Evolutionary conservation across 2,329 filamentous ascomycete genomes (phyloP).

Genomic region (Calonectria pseudoreteaudii): DNA sequence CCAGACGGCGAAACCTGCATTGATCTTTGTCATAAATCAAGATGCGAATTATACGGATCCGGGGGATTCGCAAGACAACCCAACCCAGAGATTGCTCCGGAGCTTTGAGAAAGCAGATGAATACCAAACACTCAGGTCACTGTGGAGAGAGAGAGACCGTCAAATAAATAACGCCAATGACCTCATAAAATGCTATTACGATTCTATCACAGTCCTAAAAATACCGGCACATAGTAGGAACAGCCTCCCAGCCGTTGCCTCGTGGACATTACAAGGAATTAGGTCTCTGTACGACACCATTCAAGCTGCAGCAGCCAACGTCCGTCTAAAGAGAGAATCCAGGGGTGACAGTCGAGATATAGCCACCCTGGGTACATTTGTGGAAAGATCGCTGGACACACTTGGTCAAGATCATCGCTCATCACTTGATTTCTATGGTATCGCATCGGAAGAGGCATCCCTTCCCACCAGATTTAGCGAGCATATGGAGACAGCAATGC

Average conservation of each 20-base stretch:
- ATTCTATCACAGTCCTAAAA: constrained; percentile 17
- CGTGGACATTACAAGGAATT: not conserved
- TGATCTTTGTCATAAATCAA: constrained; percentile 29
- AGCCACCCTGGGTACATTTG: constrained; percentile 8
- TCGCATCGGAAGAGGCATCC: constrained; percentile 4
- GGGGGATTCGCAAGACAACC: not conserved
- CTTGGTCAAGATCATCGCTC: constrained; percentile 15
- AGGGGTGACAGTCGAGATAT: not conserved
- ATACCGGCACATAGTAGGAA: not conserved
- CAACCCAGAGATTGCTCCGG: not conserved
- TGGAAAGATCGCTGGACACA: constrained; percentile 9
- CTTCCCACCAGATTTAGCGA: constrained; percentile 17
- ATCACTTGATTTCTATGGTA: constrained; percentile 13
- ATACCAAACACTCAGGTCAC: not conserved
- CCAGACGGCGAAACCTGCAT: constrained; percentile 9
- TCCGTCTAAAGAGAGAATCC: not conserved
- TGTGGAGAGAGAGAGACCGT: not conserved
- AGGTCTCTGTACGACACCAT: constrained; percentile 8
- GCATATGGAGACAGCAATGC: constrained; percentile 15
- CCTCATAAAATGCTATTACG: constrained; percentile 23
- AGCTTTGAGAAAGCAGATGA: not conserved
- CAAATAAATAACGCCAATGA: not conserved
- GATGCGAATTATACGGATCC: not conserved
- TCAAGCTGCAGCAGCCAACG: not conserved
- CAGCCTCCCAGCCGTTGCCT: not conserved